Conservation (phyloP, 306 rosid species). For the Heteromeles arbutifolia region DNA sequence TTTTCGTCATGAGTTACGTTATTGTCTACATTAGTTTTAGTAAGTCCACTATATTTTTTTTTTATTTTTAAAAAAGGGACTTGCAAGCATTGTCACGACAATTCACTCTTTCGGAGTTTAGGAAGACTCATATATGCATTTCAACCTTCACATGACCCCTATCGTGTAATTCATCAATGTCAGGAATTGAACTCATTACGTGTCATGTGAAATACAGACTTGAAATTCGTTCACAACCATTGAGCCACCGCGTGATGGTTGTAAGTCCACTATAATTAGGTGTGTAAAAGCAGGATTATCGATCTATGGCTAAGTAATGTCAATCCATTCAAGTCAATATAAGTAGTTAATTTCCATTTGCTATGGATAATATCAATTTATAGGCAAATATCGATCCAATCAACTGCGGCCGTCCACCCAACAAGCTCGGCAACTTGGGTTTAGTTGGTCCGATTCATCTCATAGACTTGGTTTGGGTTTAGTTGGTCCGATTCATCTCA, state of each 20-base stretch:
- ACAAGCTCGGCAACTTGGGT: neutral
- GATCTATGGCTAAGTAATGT: neutral
- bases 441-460: neutral
- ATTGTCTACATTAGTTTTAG: neutral
- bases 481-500: neutral
- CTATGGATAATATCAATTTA: neutral
- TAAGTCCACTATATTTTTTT: too few species aligned
- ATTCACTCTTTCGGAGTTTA: too few species aligned
- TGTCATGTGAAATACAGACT: too few species aligned
- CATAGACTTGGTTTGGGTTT: neutral
- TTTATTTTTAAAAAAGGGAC: too few species aligned
- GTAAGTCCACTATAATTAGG: neutral
- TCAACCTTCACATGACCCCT: fast-evolving
- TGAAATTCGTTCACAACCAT: too few species aligned
- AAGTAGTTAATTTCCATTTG: neutral
- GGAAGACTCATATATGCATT: too few species aligned
- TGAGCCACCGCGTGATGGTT: too few species aligned
- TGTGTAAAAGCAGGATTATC: neutral
- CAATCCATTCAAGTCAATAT: neutral
- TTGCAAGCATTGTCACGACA: too few species aligned
- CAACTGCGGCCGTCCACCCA: neutral
- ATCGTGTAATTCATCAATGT: too few species aligned
- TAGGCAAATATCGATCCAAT: neutral
- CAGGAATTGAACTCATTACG: fast-evolving
- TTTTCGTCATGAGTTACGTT: neutral